Percentiles rank a stretch among this genome's conserved stretches.
Conservation (phyloP, 2,329 filamentous ascomycete genomes). For the Penicillium thymicola region DNA sequence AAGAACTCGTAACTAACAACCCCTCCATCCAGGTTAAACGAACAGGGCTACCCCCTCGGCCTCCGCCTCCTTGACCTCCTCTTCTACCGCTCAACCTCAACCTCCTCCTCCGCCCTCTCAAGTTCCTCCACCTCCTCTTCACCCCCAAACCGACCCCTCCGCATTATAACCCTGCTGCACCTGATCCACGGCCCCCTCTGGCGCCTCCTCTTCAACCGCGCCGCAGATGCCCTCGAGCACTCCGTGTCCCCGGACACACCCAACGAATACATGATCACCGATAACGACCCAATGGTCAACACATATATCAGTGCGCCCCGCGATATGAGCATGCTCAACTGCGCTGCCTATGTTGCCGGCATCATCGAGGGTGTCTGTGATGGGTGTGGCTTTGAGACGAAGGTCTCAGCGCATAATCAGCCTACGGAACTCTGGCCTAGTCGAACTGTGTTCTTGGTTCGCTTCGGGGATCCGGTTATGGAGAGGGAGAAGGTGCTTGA, state of each 20-base stretch:
- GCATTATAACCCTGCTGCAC: conserved; percentile 86
- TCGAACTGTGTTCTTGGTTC: conserved; percentile 91
- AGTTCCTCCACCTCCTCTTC: conserved; percentile 70
- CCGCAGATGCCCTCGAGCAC: conserved; percentile 90
- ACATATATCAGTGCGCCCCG: conserved; percentile 87
- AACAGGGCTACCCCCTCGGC: conserved; percentile 89
- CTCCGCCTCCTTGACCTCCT: conserved; percentile 93
- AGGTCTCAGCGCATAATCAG: conserved; percentile 82
- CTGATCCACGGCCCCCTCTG: conserved; percentile 92
- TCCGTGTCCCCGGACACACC: conserved; percentile 75
- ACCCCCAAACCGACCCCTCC: conserved; percentile 72
- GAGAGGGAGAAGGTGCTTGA: conserved; percentile 83
- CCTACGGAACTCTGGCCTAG: conserved; percentile 84
- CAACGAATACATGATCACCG: conserved; percentile 98
- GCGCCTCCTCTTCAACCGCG: conserved; percentile 85
- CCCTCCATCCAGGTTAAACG: conserved; percentile 63
- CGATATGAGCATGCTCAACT: conserved; percentile 96
- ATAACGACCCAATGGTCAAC: conserved; percentile 96
- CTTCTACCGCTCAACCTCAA: conserved; percentile 77
- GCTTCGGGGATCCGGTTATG: conserved; percentile 86
- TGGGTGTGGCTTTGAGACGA: conserved; percentile 81
- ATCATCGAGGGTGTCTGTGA: conserved; percentile 96
- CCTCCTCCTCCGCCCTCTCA: conserved; percentile 77
- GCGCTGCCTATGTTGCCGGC: conserved; percentile 90
- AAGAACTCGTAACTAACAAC: background rate